Evolutionary conservation across 768 basidiomycete species (phyloP).

Genomic region (Mrakia gelida): DNA sequence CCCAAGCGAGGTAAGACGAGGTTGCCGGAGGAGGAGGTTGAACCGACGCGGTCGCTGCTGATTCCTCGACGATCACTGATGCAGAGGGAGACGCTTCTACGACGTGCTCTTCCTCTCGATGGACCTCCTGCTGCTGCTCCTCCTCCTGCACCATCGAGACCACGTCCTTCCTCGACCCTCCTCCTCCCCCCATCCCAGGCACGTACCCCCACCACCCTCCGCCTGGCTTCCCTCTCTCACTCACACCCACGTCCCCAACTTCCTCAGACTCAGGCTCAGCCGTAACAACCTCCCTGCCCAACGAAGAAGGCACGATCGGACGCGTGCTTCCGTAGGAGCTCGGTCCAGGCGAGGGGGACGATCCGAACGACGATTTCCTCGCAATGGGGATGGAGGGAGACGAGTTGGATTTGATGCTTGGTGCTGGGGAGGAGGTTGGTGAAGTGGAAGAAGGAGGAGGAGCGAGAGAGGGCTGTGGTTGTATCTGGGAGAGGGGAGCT

Average conservation of each 20-base stretch:
- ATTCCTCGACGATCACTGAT: neutral
- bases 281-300: neutral
- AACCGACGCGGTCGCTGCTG: neutral
- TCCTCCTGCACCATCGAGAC: slow-evolving; percentile 11
- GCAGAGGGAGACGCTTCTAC: too few relatives aligned
- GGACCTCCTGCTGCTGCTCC: neutral
- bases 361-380: neutral
- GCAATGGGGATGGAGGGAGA: neutral
- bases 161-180: neutral
- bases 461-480: neutral
- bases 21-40: neutral
- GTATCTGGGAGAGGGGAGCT: neutral
- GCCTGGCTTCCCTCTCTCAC: neutral
- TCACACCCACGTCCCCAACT: neutral
- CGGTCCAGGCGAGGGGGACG: neutral
- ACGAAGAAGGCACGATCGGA: slow-evolving; percentile 16
- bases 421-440: neutral
- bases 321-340: neutral
- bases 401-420: neutral
- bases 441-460: neutral
- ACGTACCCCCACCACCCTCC: slow-evolving; percentile 28
- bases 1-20: slow-evolving; percentile 18
- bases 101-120: neutral
- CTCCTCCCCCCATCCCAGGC: slow-evolving; percentile 10
- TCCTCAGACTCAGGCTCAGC: neutral